Base-by-base conservation (phyloP, 805 yeast genomes). In the Metschnikowia peoriensis region DNA sequence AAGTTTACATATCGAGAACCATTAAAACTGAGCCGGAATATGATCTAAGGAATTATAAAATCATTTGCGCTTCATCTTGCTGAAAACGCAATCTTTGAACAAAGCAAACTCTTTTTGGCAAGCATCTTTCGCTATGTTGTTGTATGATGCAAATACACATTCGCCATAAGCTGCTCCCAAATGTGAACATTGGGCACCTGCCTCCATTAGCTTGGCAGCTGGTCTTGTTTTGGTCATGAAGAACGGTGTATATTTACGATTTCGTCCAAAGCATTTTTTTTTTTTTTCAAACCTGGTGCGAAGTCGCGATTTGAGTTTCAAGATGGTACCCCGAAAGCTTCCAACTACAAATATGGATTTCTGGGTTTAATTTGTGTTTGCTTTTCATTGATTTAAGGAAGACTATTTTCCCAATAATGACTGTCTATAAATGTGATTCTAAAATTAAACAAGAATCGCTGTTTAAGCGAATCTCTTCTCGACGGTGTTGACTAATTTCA, bases 131-230 rank as follows among this genome's bases (percentile, higher is more conserved):
- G 75, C 62, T 39, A 83, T 75, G 44, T 77, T 78, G 52, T 78
- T 73, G 64, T 83, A 82, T 46, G 75, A 71, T 41, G 67, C 65
- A 41, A 83, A 64, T 22, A 84, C 71, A 58, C 88, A 84, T 57
- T 79, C 73, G 7, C 86, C 88, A 59, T 84, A 84, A 0, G 72
- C 75, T 46, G 66, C 52, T 1, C 81, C 82, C 56, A 75, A 71
- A 11, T 60, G 56, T 1, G 79, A 65, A 57, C 83, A 78, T 54
- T 67, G 66, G 29, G 70, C 72, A 12, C 75, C 59, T 8, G 78
- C 70, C 29, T 61, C 62, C 57, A 78, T 62, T 41, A 78, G 66
- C 62, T 63, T 71, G 58, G 68, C 70, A 3, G 76, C 77, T 1
- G 82, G 82, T 59, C 80, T 71, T 7, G 64, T 54, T 55, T 63